Evolutionary conservation across 164 flowering plant genomes (phyloP).

Genomic region (Pachysandra terminalis): DNA sequence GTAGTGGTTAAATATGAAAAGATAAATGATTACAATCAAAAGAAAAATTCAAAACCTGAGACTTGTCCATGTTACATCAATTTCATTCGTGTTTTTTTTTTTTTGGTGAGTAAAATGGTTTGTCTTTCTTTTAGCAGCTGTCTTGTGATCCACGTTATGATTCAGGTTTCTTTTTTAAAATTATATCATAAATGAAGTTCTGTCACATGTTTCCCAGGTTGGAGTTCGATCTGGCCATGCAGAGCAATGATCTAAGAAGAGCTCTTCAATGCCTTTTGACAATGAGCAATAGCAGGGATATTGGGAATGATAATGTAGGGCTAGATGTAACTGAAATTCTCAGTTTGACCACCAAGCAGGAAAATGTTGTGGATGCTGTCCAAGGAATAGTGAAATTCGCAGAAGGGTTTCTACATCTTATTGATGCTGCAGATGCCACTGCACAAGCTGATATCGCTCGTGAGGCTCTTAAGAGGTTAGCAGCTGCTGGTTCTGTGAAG

Average conservation of each 20-base stretch:
- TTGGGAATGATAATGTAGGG: slow-evolving; percentile 72
- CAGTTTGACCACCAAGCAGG: slow-evolving; percentile 62
- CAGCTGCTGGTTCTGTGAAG: slow-evolving; percentile 93
- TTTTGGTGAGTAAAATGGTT: no score
- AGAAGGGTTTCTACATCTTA: slow-evolving; percentile 85
- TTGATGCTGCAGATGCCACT: slow-evolving; percentile 99
- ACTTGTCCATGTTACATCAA: no score
- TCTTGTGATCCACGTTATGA: not conserved
- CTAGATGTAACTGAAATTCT: slow-evolving; percentile 79
- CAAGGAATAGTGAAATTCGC: slow-evolving; percentile 93
- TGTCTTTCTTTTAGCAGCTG: not conserved
- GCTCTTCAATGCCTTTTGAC: slow-evolving; percentile 93
- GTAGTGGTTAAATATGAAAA: no score
- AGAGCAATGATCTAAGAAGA: slow-evolving; percentile 92
- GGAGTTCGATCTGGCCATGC: slow-evolving; percentile 98
- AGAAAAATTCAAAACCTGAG: no score
- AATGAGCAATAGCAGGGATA: slow-evolving; percentile 96
- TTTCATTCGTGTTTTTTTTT: no score
- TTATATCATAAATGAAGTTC: not conserved
- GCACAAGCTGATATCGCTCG: slow-evolving; percentile 94
- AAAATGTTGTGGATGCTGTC: slow-evolving; percentile 79
- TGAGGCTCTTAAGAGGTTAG: slow-evolving; percentile 90
- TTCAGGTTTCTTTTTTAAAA: not conserved
- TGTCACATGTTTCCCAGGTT: slow-evolving; percentile 36
- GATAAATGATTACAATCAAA: no score